Evolutionary conservation across 73 alveolate species (phyloP).

Genomic region (Paramecium caudatum): DNA sequence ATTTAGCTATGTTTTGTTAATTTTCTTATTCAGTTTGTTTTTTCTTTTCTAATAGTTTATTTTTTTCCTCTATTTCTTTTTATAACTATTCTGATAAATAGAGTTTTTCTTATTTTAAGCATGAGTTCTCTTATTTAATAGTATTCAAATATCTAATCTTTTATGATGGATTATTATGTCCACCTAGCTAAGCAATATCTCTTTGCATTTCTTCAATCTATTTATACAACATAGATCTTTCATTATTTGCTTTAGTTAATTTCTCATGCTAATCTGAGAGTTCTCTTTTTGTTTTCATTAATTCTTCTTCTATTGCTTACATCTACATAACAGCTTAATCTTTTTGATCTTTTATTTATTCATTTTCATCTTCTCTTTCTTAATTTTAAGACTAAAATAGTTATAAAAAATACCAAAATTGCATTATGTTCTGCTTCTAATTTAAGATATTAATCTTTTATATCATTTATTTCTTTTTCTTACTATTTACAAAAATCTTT

Average conservation of each 20-base stretch:
- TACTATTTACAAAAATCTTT: constrained; percentile 61
- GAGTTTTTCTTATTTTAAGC: constrained; percentile 52
- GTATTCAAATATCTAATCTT: constrained; percentile 54
- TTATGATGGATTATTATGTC: constrained; percentile 52
- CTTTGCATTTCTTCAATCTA: constrained; percentile 59
- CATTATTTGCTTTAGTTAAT: constrained; percentile 42
- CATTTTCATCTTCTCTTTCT: constrained; percentile 68
- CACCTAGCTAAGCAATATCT: constrained; percentile 50
- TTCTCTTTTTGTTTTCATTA: neutral
- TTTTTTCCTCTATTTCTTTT: constrained; percentile 62
- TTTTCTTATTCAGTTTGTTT: constrained; percentile 17
- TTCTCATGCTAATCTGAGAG: constrained; percentile 22
- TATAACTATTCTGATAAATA: constrained; percentile 61
- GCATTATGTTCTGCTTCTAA: constrained; percentile 67
- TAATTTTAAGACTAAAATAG: constrained; percentile 28
- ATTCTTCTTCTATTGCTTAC: constrained; percentile 16
- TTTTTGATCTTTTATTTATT: constrained; percentile 37
- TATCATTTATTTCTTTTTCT: constrained; percentile 67
- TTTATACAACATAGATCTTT: constrained; percentile 43
- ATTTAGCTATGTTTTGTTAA: neutral
- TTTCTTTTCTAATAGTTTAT: constrained; percentile 16
- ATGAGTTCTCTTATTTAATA: constrained; percentile 49
- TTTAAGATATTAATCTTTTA: constrained; percentile 50
- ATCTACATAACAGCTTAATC: constrained; percentile 32
- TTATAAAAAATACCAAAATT: neutral